phyloP scores from a whole-genome alignment of 2,329 filamentous ascomycete genomes.

The Hypomyces perniciosus region DNA sequence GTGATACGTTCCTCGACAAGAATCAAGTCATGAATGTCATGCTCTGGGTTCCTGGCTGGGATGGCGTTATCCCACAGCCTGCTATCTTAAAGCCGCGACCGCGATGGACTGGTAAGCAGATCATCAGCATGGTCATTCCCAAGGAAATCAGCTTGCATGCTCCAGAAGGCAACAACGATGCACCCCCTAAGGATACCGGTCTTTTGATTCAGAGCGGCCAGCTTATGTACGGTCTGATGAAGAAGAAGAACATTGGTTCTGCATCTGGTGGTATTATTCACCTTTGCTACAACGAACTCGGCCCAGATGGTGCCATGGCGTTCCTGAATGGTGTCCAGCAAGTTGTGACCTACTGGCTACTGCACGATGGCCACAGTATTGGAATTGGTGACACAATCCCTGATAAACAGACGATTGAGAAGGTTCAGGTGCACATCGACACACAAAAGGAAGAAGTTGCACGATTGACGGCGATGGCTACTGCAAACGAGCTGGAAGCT shows the following conservation, averaged over 20 bases:
- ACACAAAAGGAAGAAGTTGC: conserved; percentile 77
- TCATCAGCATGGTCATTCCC: conserved; percentile 89
- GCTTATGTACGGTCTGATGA: conserved; percentile 82
- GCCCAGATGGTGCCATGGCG: conserved; percentile 75
- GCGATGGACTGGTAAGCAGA: conserved; percentile 96
- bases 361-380: conserved; percentile 95
- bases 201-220: conserved; percentile 81
- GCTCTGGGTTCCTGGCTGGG: conserved; percentile 97
- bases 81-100: conserved; percentile 91
- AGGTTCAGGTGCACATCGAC: conserved; percentile 76
- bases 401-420: conserved; percentile 74
- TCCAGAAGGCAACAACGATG: conserved; percentile 55
- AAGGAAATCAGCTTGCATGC: conserved; percentile 74
- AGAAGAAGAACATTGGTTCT: conserved; percentile 92
- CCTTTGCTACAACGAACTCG: conserved; percentile 92
- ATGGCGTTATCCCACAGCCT: conserved; percentile 85
- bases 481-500: conserved; percentile 82
- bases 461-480: conserved; percentile 68
- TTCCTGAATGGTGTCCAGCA: conserved; percentile 96
- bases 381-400: conserved; percentile 98
- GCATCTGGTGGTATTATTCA: conserved; percentile 87
- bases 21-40: conserved; percentile 94
- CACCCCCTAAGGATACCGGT: conserved; percentile 67
- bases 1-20: conserved; percentile 85
- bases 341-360: conserved; percentile 93